Evolutionary conservation across 106 monocot genomes (phyloP), one percentile per base, ranked within the genome.

Genomic region (Amphibolis antarctica): DNA sequence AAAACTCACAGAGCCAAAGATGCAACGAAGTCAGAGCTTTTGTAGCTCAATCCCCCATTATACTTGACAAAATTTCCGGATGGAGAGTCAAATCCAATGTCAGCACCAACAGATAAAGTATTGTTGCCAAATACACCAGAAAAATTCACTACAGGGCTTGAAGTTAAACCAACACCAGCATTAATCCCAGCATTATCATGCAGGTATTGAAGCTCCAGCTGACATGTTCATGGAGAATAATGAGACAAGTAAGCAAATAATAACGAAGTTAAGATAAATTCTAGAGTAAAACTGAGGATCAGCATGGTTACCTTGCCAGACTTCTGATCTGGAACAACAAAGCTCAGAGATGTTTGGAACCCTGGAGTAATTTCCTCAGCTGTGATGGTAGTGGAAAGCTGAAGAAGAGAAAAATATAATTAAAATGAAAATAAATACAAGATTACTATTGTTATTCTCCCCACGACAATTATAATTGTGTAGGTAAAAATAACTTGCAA

Each of bases 21-120:
- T 17, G 80, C 85, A 68, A 88, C 68, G 28, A 88, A 78, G 55
- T 93, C 93, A 23, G 75, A 61, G 59, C 71, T 83, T 50, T 68
- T 85, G 51, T 85, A 19, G 65, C 78, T 88, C 29, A 93, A 13
- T 1, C 76, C 93, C 54, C 76, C 78, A 79, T 93, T 88, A 69
- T 85, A 88, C 75, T 88, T 93, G 64, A 82, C 83, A 66, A 93
- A 83, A 61, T 88, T 81, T 14, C 93, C 81, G 62, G 76, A 76
- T 18, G 88, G 76, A 28, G 88, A 88, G 55, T 93, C 93, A 56
- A 88, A 74, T 53, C 83, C 60, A 20, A 88, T 71, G 65, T 93
- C 88, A 45, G 82, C 85, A 42, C 93, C 93, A 67, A 81, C 76
- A 51, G 85, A 65, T 13, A 73, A 15, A 0, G 36, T 36, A 10